Percentiles rank a stretch among this genome's conserved stretches.
Evolutionary conservation across 352 stramenopile genomes (phyloP).

Genomic region (Aphanomyces astaci): DNA sequence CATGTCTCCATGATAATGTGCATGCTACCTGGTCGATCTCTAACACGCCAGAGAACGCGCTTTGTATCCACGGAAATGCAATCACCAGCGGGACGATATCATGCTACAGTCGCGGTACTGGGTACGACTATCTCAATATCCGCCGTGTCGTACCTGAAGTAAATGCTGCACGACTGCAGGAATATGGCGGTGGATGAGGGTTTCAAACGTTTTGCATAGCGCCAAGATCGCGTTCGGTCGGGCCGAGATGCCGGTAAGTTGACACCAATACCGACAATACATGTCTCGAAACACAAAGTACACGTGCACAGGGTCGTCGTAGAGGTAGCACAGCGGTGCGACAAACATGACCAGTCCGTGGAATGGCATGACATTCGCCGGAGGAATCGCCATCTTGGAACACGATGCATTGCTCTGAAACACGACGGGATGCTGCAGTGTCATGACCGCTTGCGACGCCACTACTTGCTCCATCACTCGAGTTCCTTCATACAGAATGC

Average conservation of each 20-base stretch:
- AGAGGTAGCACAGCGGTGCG: conserved; percentile 62
- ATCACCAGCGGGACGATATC: conserved; percentile 56
- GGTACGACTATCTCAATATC: too few species aligned
- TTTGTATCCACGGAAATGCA: conserved; percentile 74
- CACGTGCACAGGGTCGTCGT: conserved; percentile 47
- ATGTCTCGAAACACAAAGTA: conserved; percentile 75
- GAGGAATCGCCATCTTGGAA: conserved; percentile 31
- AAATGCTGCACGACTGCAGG: conserved; percentile 19
- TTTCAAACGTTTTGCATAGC: conserved; percentile 71
- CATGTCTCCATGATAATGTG: neutral
- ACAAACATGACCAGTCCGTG: conserved; percentile 66
- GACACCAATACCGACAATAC: conserved; percentile 74
- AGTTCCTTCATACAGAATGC: neutral
- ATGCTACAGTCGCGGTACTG: conserved; percentile 59
- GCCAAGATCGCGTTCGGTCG: conserved; percentile 49
- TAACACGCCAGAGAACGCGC: conserved; percentile 63
- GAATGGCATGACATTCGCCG: conserved; percentile 63
- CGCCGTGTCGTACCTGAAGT: conserved; percentile 5
- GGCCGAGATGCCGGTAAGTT: conserved; percentile 53
- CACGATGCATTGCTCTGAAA: neutral
- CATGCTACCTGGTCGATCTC: conserved; percentile 44
- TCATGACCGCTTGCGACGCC: neutral
- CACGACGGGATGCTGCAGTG: neutral
- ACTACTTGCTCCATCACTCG: neutral
- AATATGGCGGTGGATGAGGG: conserved; percentile 30